Evolutionary conservation across 768 basidiomycete species (phyloP), one percentile per base, ranked within the genome.

Genomic region (Trametopsis cervina): DNA sequence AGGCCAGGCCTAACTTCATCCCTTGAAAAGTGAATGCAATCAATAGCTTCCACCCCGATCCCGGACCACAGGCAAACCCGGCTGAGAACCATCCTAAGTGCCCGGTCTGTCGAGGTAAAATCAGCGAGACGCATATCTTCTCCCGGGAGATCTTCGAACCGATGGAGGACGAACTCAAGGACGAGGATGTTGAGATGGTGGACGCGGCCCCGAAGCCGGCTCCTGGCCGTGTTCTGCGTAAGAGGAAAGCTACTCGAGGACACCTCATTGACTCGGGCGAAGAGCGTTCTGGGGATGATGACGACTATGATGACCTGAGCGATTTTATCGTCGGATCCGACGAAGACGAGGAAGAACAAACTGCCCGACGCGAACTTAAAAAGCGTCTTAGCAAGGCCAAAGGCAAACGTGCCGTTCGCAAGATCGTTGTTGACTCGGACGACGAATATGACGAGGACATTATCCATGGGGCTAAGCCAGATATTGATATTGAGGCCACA

Each of bases 61-160:
- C 66, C 15, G 69, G 57, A 1, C 66, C 69, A 18, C 72, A 74
- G 29, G 54, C 62, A 35, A 54, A 69, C 54, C 70, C 68, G 35
- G 59, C 58, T 1, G 58, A 75, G 27, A 72, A 79, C 54, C 70
- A 76, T 6, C 70, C 76, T 37, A n/a, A n/a, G n/a, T 81, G 82
- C 54, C 83, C 83, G n/a, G 61, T 73, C 38, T 89, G 86, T 56
- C 79, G 85, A 27, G 54, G 63, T 1, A 60, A 73, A 1, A 70
- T 88, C 37, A 69, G 62, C 25, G 58, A 59, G 9, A 64, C 72
- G 11, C 71, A 66, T 46, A 41, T 85, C 1, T 89, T 84, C 64
- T 54, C 65, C 3, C 75, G 77, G 6, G 58, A 58, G 1, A 81
- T 80, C 0, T 88, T 89, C 59, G 76, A 83, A 53, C 79, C 83